Conservation (phyloP, 1,284 basidiomycete genomes). For the Microbotryum saponariae region DNA sequence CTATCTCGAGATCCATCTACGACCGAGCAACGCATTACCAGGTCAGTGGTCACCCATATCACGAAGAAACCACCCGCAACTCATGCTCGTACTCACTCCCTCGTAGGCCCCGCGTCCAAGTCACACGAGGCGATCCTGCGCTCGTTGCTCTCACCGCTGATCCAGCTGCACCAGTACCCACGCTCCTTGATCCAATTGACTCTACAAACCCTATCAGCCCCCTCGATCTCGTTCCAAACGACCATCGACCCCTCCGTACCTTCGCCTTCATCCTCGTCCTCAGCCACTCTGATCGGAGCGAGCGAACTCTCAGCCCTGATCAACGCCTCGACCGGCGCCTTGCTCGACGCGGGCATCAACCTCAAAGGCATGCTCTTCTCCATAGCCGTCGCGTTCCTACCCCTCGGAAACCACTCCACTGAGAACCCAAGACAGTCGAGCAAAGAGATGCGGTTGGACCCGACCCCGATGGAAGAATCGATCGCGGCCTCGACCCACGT, state of each 20-base stretch:
- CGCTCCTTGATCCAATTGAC: constrained; percentile 56
- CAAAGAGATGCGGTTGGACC: constrained; percentile 64
- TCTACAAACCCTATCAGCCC: constrained; percentile 51
- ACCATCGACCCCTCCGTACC: constrained; percentile 34
- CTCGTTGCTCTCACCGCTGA: constrained; percentile 41
- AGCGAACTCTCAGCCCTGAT: constrained; percentile 46
- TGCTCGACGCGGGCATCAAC: constrained; percentile 46
- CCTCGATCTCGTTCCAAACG: constrained; percentile 51
- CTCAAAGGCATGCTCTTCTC: constrained; percentile 45
- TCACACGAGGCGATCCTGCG: constrained; percentile 40
- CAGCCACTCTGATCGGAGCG: constrained; percentile 31
- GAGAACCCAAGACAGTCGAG: constrained; percentile 40
- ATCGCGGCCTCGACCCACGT: constrained; percentile 55
- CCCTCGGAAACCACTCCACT: constrained; percentile 50
- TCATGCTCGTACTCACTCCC: constrained; percentile 4
- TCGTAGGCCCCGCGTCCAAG: constrained; percentile 42
- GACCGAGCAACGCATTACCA: constrained; percentile 46
- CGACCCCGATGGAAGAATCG: constrained; percentile 55
- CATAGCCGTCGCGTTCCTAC: constrained; percentile 42
- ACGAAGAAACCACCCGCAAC: constrained; percentile 23
- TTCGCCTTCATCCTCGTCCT: constrained; percentile 34
- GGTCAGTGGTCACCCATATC: constrained; percentile 35
- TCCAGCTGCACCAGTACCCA: constrained; percentile 47
- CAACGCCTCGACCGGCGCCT: constrained; percentile 49
- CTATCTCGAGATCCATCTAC: constrained; percentile 48